Conservation (phyloP, 495 filamentous ascomycete genomes). For the Extremus antarcticus region DNA sequence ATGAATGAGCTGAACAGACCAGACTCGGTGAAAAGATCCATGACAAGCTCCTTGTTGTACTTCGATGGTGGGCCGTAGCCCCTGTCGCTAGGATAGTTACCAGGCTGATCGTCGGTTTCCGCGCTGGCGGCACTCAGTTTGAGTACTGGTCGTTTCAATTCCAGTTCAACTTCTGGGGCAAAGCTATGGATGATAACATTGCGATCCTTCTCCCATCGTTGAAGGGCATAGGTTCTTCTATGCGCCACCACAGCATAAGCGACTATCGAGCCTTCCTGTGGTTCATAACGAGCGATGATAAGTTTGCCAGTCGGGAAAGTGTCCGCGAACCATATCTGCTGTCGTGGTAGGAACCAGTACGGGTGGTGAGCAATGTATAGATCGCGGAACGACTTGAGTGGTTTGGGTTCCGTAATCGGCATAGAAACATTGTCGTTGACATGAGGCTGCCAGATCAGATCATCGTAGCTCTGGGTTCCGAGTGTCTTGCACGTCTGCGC, state of each 20-base stretch:
- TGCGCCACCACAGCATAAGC: constrained; percentile 66
- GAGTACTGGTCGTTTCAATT: constrained; percentile 59
- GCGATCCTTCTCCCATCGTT: constrained; percentile 52
- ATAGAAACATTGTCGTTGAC: constrained; percentile 22
- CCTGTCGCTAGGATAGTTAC: constrained; percentile 10
- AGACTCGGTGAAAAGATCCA: constrained; percentile 40
- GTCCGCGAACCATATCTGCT: constrained; percentile 83
- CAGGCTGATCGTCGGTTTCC: constrained; percentile 6
- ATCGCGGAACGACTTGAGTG: constrained; percentile 28
- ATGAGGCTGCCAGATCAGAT: constrained; percentile 25
- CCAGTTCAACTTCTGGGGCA: constrained; percentile 54
- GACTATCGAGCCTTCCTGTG: constrained; percentile 62
- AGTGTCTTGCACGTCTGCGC: constrained; percentile 24
- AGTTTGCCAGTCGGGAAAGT: constrained; percentile 55
- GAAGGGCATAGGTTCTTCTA: constrained; percentile 38
- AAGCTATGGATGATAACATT: constrained; percentile 68
- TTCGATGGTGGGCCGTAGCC: constrained; percentile 7
- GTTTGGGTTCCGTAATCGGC: constrained; percentile 8
- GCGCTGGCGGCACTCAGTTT: constrained; percentile 35
- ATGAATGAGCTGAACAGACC: constrained; percentile 38
- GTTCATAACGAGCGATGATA: constrained; percentile 62
- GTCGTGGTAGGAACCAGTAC: constrained; percentile 69
- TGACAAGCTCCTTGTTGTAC: constrained; percentile 34
- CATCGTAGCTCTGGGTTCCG: constrained; percentile 20
- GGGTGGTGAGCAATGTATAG: constrained; percentile 66